phyloP scores from a whole-genome alignment of 2,329 filamentous ascomycete species.

The Monosporascus sp. region DNA sequence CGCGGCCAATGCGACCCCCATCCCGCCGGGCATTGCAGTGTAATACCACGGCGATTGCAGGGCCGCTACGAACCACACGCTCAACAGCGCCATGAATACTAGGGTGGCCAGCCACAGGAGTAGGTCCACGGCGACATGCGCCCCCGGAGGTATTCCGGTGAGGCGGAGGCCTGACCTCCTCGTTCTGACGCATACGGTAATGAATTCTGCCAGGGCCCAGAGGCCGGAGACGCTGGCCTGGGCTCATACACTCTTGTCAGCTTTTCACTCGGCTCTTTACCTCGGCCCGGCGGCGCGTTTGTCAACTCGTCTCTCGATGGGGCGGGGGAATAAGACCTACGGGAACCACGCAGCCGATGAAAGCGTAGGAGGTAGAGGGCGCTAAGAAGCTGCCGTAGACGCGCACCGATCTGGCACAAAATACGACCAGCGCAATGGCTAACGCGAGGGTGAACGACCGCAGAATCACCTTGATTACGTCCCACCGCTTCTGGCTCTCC shows the following conservation, averaged over 20 bases:
- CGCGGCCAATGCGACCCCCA: not conserved
- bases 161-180: not conserved
- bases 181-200: not conserved
- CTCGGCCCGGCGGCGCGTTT: not conserved
- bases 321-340: not conserved
- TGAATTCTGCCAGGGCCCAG: not conserved
- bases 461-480: not conserved
- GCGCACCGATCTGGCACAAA: no score
- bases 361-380: fast-evolving
- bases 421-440: not conserved
- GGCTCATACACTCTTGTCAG: not conserved
- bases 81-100: not conserved
- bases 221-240: not conserved
- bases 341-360: not conserved
- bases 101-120: not conserved
- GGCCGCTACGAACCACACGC: not conserved
- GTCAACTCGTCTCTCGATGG: not conserved
- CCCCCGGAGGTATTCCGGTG: not conserved
- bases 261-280: not conserved
- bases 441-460: not conserved
- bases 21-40: not conserved
- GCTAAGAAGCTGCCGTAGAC: not conserved
- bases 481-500: not conserved
- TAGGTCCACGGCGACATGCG: not conserved
- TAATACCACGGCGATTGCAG: not conserved